These are phyloP conservation scores for Pleoardoris graminearum DNA, from an alignment of 2,329 filamentous ascomycete genomes.

Conservation along the genomic window DNA sequence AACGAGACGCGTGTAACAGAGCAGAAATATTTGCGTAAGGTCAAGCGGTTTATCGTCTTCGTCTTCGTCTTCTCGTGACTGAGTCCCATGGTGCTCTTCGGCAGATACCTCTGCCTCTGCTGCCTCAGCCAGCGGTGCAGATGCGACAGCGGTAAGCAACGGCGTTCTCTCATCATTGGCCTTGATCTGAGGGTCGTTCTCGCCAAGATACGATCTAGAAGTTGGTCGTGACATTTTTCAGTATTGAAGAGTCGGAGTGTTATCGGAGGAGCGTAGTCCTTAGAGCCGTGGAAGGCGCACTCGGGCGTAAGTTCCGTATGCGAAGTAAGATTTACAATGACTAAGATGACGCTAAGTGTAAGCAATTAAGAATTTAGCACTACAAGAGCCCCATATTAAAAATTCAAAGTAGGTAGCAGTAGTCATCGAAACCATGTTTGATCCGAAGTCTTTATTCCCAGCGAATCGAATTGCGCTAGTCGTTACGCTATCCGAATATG, in stretches of 20 bases:
- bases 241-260: not conserved
- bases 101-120: conserved; percentile 8
- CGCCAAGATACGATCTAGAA: not conserved
- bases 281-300: not conserved
- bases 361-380: no score
- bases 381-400: not conserved
- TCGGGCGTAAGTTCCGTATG: not conserved
- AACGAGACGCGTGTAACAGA: conserved; percentile 73
- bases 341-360: no score
- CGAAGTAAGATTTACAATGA: no score
- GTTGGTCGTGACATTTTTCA: not conserved
- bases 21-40: conserved; percentile 64
- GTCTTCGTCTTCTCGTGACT: conserved; percentile 5
- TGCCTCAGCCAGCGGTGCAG: conserved; percentile 21
- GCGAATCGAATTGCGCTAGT: not conserved
- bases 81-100: conserved; percentile 7
- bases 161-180: conserved; percentile 35
- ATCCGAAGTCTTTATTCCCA: conserved; percentile 1
- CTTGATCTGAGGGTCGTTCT: not conserved
- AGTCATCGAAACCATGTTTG: not conserved
- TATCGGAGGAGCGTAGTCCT: not conserved
- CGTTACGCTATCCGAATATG: not conserved
- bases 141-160: conserved; percentile 25
- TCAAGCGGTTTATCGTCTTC: conserved; percentile 35
- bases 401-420: not conserved